Conservation (phyloP, 108 stramenopile genomes). For the Fistulifera solaris region DNA sequence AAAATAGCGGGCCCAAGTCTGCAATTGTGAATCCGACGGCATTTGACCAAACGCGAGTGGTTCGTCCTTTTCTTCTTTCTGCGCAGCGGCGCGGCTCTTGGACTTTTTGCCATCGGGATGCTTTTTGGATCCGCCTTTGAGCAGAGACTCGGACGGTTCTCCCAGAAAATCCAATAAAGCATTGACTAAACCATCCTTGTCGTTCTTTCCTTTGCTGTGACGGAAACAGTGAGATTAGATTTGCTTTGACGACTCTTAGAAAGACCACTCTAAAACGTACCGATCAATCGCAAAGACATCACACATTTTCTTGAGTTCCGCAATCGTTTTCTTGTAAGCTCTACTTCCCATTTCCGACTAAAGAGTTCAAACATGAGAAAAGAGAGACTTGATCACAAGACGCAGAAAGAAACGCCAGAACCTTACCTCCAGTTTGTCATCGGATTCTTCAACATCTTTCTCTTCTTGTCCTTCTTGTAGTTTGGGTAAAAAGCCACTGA, state of each 20-base stretch:
- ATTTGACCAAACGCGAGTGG: constrained; percentile 7
- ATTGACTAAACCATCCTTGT: constrained; percentile 36
- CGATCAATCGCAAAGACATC: constrained; percentile 26
- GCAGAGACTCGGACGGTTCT: constrained; percentile 18
- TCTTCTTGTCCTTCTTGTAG: constrained; percentile 18
- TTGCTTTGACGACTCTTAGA: too few species aligned
- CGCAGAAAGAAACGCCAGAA: background rate
- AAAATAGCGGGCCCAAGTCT: constrained; percentile 15
- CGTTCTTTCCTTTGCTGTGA: constrained; percentile 11
- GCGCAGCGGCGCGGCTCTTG: background rate
- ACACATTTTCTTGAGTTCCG: constrained; percentile 28
- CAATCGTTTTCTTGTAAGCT: constrained; percentile 27
- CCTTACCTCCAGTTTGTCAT: constrained; percentile 37
- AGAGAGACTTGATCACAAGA: background rate
- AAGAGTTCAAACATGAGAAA: background rate
- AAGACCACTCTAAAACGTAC: too few species aligned
- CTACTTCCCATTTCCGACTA: constrained; percentile 24
- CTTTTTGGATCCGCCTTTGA: constrained; percentile 9
- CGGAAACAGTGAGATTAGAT: too few species aligned
- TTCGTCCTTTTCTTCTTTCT: constrained; percentile 7
- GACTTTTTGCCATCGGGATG: constrained; percentile 11
- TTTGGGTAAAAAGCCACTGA: constrained; percentile 32
- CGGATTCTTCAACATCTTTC: constrained; percentile 19
- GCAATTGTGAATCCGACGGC: background rate
- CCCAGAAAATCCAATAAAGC: constrained; percentile 34